Percentiles rank a stretch among this genome's conserved stretches.
These are phyloP conservation scores for Plasmopara viticola DNA, from an alignment of 352 stramenopile genomes.

Conservation along the genomic window DNA sequence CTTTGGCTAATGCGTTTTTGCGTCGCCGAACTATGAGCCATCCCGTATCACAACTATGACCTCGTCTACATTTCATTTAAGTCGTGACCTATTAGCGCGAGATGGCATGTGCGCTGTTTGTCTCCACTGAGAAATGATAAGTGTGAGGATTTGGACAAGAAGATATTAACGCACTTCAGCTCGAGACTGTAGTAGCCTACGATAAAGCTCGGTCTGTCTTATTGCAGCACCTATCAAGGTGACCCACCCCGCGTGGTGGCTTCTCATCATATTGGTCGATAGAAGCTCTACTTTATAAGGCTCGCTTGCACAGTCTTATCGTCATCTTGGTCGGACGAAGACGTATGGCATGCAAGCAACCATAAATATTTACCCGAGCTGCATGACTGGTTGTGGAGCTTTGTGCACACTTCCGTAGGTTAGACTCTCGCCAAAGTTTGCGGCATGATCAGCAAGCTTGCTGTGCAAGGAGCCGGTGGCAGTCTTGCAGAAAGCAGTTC, in stretches of 20 bases:
- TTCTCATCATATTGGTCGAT: background rate
- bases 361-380: too few species aligned
- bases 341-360: too few species aligned
- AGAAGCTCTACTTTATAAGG: background rate
- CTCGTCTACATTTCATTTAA: background rate
- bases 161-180: background rate
- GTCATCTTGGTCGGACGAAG: too few species aligned
- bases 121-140: too few species aligned
- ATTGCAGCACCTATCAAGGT: background rate
- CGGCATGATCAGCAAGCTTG: too few species aligned
- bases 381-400: too few species aligned
- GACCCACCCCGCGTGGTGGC: background rate
- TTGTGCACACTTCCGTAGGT: too few species aligned
- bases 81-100: background rate
- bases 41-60: background rate
- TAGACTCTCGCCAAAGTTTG: too few species aligned
- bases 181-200: background rate
- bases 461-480: too few species aligned
- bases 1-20: background rate
- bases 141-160: background rate
- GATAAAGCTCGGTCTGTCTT: background rate
- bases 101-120: background rate
- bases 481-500: too few species aligned
- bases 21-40: background rate
- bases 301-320: too few species aligned